Evolutionary conservation across 116 monocot species (phyloP), one percentile per base, ranked within the genome.

Genomic region (Posidonia oceanica): DNA sequence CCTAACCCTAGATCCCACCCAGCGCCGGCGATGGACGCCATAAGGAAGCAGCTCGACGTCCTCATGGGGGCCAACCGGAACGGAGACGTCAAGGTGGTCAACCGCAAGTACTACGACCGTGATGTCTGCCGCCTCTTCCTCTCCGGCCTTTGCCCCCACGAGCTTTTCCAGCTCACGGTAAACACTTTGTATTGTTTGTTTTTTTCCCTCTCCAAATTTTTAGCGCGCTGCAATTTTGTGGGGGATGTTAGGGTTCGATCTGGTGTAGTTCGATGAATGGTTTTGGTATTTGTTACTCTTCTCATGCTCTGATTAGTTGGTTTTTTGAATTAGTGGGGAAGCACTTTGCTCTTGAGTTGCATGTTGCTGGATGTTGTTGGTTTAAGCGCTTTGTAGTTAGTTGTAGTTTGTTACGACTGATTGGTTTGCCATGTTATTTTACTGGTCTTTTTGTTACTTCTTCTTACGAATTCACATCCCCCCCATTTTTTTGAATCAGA

Each of bases 11-110:
- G 54, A 54, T 68, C 68, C 51, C 23, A n/a, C 21, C 16, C 8
- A 21, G 11, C 55, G 52, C 20, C 22, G 18, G 68, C 44, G 36
- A 87, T 87, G 86, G 86, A 87, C 56, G 80, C 86, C 20, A 83
- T 93, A n/a, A 70, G 89, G 69, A 93, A 93, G 87, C 93, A 93
- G 74, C 80, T 93, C 42, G 93, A 93, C 66, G 84, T 75, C 12
- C 83, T 93, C 23, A 93, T 89, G 93, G 93, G 87, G 16, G 93
- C 93, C 38, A 93, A 93, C 79, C 75, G 93, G 73, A 93, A 93
- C 81, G 93, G 93, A 14, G 93, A 93, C 72, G 86, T 83, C 51
- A 60, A 70, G 69, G 89, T 84, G 75, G 85, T 93, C 36, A 85
- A 89, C 39, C 84, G 89, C 75, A 93, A 89, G 74, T 89, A 84